phyloP scores from a whole-genome alignment of 768 basidiomycete species.

The Tricholoma flavovirens region DNA sequence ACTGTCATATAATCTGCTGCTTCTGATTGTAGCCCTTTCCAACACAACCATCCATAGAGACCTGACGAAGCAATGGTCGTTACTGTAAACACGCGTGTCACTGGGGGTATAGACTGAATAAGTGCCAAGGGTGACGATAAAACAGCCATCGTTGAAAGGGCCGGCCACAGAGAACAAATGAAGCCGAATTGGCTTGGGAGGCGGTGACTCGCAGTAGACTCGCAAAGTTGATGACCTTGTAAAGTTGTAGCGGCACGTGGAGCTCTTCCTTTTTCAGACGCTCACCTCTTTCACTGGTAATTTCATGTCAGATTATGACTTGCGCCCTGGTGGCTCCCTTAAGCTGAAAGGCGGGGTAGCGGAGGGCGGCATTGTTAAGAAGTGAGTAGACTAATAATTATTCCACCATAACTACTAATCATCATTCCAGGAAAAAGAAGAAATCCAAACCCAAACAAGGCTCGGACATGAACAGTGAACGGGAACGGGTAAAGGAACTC shows the following conservation, averaged over 20 bases:
- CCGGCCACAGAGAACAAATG: slow-evolving; percentile 5
- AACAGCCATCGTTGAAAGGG: slow-evolving; percentile 53
- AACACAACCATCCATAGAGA: slow-evolving; percentile 61
- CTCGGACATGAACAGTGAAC: slow-evolving; percentile 40
- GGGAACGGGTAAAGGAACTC: slow-evolving; percentile 47
- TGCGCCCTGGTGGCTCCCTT: slow-evolving; percentile 81
- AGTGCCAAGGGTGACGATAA: slow-evolving; percentile 67
- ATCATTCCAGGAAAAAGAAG: slow-evolving; percentile 74
- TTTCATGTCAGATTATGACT: slow-evolving; percentile 78
- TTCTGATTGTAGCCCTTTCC: slow-evolving; percentile 36
- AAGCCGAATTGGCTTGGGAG: slow-evolving; percentile 9
- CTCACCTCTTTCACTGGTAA: slow-evolving; percentile 8
- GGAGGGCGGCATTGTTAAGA: slow-evolving; percentile 79
- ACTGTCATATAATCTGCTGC: slow-evolving; percentile 67
- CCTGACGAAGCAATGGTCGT: slow-evolving; percentile 54
- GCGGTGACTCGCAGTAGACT: neutral
- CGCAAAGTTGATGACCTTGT: neutral
- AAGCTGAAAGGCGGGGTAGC: slow-evolving; percentile 82
- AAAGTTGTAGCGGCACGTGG: slow-evolving; percentile 19
- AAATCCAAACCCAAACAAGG: slow-evolving; percentile 64
- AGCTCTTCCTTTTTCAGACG: slow-evolving; percentile 11
- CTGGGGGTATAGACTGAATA: slow-evolving; percentile 68
- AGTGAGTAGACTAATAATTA: slow-evolving; percentile 42
- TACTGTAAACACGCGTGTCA: slow-evolving; percentile 67
- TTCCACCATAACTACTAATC: slow-evolving; percentile 7